phyloP scores from a whole-genome alignment of 768 basidiomycete genomes.

The Infundibulicybe gibba region DNA sequence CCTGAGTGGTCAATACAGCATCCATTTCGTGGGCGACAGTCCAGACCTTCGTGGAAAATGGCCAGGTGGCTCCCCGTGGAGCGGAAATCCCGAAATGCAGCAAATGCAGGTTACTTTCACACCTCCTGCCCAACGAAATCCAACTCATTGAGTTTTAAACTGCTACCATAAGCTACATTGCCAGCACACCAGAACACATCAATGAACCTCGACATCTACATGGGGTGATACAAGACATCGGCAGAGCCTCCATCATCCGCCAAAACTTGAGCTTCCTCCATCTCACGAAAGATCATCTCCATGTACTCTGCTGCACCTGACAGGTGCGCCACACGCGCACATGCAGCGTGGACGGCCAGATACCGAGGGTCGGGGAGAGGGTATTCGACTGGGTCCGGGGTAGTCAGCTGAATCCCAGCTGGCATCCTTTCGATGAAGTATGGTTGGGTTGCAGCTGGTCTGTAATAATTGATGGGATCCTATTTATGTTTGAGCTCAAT shows the following conservation, averaged over 20 bases:
- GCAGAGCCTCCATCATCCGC: slow-evolving; percentile 15
- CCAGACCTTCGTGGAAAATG: no score
- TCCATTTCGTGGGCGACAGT: no score
- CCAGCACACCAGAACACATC: no score
- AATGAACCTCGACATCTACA: no score
- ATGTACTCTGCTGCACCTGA: slow-evolving; percentile 27
- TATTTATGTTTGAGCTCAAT: neutral
- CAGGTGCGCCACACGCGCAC: slow-evolving; percentile 24
- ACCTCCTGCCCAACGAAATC: no score
- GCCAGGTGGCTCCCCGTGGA: no score
- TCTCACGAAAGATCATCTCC: slow-evolving; percentile 12
- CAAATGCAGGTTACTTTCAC: no score
- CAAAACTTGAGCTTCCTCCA: slow-evolving; percentile 16
- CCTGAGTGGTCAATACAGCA: no score
- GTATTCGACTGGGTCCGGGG: neutral
- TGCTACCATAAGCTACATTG: no score
- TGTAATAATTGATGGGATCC: slow-evolving; percentile 5
- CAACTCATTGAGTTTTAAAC: no score
- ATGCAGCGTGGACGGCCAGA: slow-evolving; percentile 26
- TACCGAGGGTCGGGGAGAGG: slow-evolving; percentile 24
- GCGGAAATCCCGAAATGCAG: no score
- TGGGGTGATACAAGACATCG: slow-evolving; percentile 9
- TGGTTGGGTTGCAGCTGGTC: neutral
- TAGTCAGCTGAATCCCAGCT: neutral
- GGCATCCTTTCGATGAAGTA: neutral